Percentiles rank a stretch among this genome's conserved stretches.
These are phyloP conservation scores for Tagetes erecta DNA, from an alignment of 129 eudicot genomes.

Conservation along the genomic window DNA sequence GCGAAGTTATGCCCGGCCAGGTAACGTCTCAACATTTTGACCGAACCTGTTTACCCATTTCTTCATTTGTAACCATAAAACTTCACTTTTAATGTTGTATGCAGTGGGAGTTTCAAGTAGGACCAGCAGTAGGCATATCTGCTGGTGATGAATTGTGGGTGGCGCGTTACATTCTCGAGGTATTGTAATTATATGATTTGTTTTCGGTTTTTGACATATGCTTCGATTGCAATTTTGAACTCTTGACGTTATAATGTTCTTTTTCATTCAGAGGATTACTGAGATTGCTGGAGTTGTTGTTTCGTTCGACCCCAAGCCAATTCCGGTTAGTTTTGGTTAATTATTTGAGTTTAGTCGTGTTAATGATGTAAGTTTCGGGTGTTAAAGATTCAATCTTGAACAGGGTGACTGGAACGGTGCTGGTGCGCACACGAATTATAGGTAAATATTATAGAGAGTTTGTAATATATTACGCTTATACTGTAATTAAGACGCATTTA, in stretches of 20 bases:
- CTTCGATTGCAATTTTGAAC: neutral
- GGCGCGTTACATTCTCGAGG: constrained; percentile 21
- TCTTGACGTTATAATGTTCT: neutral
- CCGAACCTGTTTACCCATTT: neutral
- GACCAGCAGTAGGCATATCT: constrained; percentile 3
- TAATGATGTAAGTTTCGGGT: neutral
- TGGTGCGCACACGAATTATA: constrained; percentile 6
- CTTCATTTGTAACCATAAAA: neutral
- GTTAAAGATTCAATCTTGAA: neutral
- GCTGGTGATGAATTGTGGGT: constrained; percentile 17
- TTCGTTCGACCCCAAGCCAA: constrained; percentile 14
- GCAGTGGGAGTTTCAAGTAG: constrained; percentile 22
- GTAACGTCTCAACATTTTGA: neutral
- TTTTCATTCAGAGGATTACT: constrained; percentile 4
- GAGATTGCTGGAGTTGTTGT: constrained; percentile 25
- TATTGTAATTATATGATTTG: neutral
- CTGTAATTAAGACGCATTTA: neutral
- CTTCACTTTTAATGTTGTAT: neutral
- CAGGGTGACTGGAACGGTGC: constrained; percentile 14
- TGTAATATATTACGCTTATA: too few relatives aligned
- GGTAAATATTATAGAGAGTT: neutral
- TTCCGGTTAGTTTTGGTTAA: neutral
- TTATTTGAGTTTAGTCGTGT: neutral
- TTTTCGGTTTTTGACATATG: neutral
- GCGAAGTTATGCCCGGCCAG: constrained; percentile 75